Evolutionary conservation across 352 stramenopile species (phyloP), one percentile per base, ranked within the genome.

Genomic region (Phytopythium delawarense): DNA sequence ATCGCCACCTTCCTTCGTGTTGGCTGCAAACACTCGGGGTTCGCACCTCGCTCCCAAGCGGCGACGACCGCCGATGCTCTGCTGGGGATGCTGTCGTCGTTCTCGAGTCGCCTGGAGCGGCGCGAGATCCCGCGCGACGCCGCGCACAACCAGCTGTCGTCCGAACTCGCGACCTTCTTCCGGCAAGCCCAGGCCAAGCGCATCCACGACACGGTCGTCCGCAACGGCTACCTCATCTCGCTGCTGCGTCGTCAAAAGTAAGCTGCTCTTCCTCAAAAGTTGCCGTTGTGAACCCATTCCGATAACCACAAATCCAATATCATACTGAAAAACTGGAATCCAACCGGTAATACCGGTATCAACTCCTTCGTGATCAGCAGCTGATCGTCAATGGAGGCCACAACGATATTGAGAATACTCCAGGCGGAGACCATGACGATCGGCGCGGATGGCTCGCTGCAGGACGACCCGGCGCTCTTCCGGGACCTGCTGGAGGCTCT

Each of bases 161-260:
- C 20, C 4, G 11, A 30, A 9, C 25, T 42, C 15, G 7, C 52
- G 15, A 7, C 34, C 12, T 58, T 46, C 21, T 9, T 58, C 20
- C 20, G 28, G 52, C 34, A 30, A 5, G n/a, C 16, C 32, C 52
- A 35, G 2, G 30, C 52, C 0, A n/a, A 30, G 3, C 44, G 44
- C 30, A 12, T 45, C 2, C 30, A 20, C 12, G 18, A 23, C 30
- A 13, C 35, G 52, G 8, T 13, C 12, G 20, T 20, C 12, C 21
- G 15, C 30, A 58, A 58, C 52, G 21, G 52, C 34, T 32, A 45
- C 52, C 21, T 58, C 46, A 34, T 34, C 21, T 16, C 46, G n/a
- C 46, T 23, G 40, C 40, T 23, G 18, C 40, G 40, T 18, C 5
- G 8, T 9, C 40, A 7, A 23, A 48, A 48, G 40, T 48, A 48